Base-by-base conservation (phyloP, 1,284 basidiomycete genomes). In the Bjerkandera adusta region DNA sequence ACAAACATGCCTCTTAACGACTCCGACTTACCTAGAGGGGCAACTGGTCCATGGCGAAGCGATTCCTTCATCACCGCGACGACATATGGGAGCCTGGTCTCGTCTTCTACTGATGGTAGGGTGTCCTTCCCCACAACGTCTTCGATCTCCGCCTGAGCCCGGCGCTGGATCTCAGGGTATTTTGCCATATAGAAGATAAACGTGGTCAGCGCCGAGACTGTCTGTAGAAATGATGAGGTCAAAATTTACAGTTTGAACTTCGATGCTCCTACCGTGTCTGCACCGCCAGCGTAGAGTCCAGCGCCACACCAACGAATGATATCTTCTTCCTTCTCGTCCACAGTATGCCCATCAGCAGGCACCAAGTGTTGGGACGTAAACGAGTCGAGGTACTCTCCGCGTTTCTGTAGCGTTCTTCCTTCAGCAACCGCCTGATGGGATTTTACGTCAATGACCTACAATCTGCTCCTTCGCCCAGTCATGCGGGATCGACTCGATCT, bases 201-300 rank as follows among this genome's bases (percentile, higher is more conserved):
- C 2, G 50, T 49, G 3, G 40, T 42, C 5, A 57, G 11, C 2
- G 51, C 43, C 8, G 57, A 48, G 13, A 53, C 51, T 5, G 56
- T 55, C 58, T 57, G 27, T 20, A 39, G 25, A 36, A 10, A 26
- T 29, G n/a, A 32, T 21, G 20, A 11, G 40, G 21, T 26, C 15
- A 18, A n/a, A 15, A 12, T 25, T 11, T 18, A 41, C 21, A 25
- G 32, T 16, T 20, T 12, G 29, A 10, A 15, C 7, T 12, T n/a
- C 43, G 3, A 37, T 27, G 26, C 10, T 11, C 48, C 15, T 18
- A 53, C 52, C 15, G 52, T 51, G 18, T 54, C 52, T 13, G 72
- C 69, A 20, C 73, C 75, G 4, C 71, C 75, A 22, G 62, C 52
- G 49, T 70, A 74, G 15, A 72, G 54, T 0, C 63, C 65, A 5